phyloP scores from a whole-genome alignment of 768 basidiomycete genomes.

The Tulasnella calospora region DNA sequence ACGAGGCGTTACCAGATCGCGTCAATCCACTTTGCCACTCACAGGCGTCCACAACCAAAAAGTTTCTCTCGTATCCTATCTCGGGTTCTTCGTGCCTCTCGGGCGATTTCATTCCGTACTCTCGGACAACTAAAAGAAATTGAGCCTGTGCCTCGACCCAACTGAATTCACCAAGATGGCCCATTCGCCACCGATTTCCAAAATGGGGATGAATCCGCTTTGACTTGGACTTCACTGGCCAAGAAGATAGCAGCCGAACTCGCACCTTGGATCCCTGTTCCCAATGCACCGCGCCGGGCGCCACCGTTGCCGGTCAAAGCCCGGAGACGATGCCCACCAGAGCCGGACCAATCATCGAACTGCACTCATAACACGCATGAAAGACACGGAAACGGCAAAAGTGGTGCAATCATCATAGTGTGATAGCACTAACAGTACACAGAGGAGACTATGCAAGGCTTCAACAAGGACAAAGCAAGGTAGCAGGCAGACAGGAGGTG shows the following conservation, averaged over 20 bases:
- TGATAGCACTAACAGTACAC: not conserved
- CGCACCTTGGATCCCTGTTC: not conserved
- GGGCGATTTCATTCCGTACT: not conserved
- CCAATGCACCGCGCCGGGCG: not conserved
- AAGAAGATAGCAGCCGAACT: too few relatives aligned
- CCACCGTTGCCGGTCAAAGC: not conserved
- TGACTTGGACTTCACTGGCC: not conserved
- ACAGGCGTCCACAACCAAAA: too few relatives aligned
- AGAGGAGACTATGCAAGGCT: not conserved
- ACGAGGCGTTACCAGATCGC: too few relatives aligned
- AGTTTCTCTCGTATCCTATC: not conserved
- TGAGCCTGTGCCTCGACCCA: not conserved
- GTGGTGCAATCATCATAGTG: not conserved
- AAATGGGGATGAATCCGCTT: not conserved
- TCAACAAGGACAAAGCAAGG: not conserved
- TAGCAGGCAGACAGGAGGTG: not conserved
- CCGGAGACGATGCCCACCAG: not conserved
- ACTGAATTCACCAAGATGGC: not conserved
- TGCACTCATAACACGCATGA: not conserved
- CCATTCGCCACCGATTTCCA: not conserved
- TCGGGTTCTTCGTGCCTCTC: not conserved
- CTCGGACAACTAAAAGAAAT: not conserved
- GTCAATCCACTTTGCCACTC: too few relatives aligned
- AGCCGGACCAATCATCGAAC: constrained; percentile 1
- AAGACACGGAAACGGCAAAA: not conserved